phyloP scores from a whole-genome alignment of 148 eudicot species.

The Rhododendron griersonianum region DNA sequence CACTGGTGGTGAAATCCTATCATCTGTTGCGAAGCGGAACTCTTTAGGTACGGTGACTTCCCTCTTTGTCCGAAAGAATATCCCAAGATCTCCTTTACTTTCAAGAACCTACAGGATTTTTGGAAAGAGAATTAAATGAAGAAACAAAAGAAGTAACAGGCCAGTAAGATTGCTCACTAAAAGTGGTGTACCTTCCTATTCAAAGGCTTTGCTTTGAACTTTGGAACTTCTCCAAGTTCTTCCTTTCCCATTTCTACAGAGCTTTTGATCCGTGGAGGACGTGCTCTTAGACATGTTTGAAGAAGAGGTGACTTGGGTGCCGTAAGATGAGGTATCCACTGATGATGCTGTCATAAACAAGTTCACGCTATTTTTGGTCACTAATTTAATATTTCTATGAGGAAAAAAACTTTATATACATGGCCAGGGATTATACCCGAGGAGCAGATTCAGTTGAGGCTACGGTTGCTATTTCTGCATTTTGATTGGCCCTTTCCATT shows the following conservation, averaged over 20 bases:
- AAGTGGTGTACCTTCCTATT: conserved; percentile 63
- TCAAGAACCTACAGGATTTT: conserved; percentile 64
- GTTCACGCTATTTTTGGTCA: neutral
- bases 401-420: neutral
- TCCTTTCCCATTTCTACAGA: conserved; percentile 76
- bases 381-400: neutral
- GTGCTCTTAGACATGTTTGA: conserved; percentile 84
- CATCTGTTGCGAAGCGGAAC: conserved; percentile 79
- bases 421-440: conserved; percentile 26
- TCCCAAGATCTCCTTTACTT: conserved; percentile 85
- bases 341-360: conserved; percentile 37
- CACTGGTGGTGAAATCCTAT: conserved; percentile 69
- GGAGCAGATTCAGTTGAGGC: conserved; percentile 52
- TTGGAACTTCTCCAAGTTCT: conserved; percentile 73
- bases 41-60: conserved; percentile 84
- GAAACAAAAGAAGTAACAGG: neutral
- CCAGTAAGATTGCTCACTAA: neutral
- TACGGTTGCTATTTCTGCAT: conserved; percentile 57
- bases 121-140: neutral
- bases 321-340: conserved; percentile 61
- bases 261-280: conserved; percentile 64
- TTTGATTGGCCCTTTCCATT: conserved; percentile 72
- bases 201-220: conserved; percentile 90
- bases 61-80: conserved; percentile 61
- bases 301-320: conserved; percentile 82